A percentile compares a stretch with the other conserved stretches of the same genome.
Evolutionary conservation across 2,329 filamentous ascomycete species (phyloP).

Genomic region (Aspergillus neoniger): DNA sequence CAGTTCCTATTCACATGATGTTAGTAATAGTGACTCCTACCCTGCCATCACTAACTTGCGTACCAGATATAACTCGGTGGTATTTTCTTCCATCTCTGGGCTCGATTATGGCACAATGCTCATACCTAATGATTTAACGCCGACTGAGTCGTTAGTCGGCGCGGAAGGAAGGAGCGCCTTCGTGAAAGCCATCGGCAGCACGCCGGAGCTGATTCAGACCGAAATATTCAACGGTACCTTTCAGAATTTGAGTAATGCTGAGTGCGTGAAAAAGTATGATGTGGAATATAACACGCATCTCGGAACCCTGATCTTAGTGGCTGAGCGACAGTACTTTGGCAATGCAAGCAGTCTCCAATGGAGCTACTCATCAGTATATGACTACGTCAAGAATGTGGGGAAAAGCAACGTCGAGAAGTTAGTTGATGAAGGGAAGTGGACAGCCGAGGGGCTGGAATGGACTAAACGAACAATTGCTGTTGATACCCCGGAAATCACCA

Average conservation of each 20-base stretch:
- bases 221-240: constrained; percentile 12
- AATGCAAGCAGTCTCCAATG: background rate
- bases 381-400: background rate
- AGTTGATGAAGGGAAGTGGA: background rate
- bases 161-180: background rate
- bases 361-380: background rate
- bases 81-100: constrained; percentile 14
- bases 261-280: constrained; percentile 9
- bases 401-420: background rate
- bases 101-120: constrained; percentile 12
- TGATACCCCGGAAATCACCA: background rate
- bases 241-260: background rate
- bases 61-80: constrained; percentile 18
- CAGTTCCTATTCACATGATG: constrained; percentile 19
- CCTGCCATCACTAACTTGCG: background rate
- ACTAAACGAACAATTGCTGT: too few relatives aligned
- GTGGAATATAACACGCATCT: constrained; percentile 11
- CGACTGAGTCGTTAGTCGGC: background rate
- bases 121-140: background rate
- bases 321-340: background rate
- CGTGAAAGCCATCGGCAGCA: constrained; percentile 1
- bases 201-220: background rate
- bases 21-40: background rate
- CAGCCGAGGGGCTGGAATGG: background rate
- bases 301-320: background rate